These are phyloP conservation scores for Entonaema liquescens DNA, from an alignment of 495 filamentous ascomycete genomes.

Conservation along the genomic window DNA sequence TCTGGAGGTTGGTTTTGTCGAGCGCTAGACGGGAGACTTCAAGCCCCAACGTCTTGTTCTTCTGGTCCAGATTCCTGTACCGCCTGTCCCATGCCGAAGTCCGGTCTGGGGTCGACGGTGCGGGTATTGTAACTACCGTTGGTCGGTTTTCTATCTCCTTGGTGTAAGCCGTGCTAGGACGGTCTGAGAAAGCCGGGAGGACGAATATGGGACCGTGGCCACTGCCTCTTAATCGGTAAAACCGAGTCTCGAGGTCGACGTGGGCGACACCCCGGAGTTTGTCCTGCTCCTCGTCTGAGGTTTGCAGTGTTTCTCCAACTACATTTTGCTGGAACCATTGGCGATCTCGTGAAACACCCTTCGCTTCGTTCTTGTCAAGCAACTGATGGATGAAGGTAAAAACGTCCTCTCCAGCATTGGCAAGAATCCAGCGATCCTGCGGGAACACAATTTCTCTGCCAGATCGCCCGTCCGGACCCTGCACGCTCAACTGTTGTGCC, in stretches of 20 bases:
- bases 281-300: constrained; percentile 19
- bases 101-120: constrained; percentile 47
- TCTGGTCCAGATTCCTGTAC: constrained; percentile 33
- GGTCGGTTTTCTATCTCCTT: constrained; percentile 53
- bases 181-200: constrained; percentile 56
- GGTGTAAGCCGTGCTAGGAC: constrained; percentile 54
- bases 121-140: constrained; percentile 53
- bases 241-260: constrained; percentile 55
- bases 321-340: constrained; percentile 40
- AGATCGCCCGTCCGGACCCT: constrained; percentile 50
- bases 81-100: constrained; percentile 49
- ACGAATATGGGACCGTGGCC: constrained; percentile 57
- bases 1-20: constrained; percentile 25
- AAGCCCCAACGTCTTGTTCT: constrained; percentile 10
- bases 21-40: not conserved
- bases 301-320: constrained; percentile 41
- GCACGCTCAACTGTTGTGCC: constrained; percentile 44
- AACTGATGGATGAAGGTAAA: constrained; percentile 52
- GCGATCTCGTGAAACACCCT: constrained; percentile 40
- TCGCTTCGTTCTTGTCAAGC: constrained; percentile 56
- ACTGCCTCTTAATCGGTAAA: constrained; percentile 55
- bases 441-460: constrained; percentile 55
- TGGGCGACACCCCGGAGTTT: constrained; percentile 52
- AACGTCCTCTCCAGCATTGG: constrained; percentile 60
- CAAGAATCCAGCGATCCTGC: constrained; percentile 63